Base-by-base conservation (phyloP, 306 rosid species). In the Quercus gilva region DNA sequence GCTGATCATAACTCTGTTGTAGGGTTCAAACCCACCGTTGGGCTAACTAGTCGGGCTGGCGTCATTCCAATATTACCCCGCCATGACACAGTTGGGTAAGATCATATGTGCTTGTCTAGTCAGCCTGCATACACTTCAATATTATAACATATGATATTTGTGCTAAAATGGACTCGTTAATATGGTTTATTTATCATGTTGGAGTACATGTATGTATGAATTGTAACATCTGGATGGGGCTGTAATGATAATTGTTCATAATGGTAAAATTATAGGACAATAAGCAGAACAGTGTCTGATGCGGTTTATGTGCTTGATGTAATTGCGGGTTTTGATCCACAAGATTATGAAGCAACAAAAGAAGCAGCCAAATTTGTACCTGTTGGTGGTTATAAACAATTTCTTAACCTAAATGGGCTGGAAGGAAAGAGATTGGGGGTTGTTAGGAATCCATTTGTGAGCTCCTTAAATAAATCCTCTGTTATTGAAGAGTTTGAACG, bases 281-380 rank as follows among this genome's bases (percentile, higher is more conserved):
- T 93, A 70, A 70, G 93, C 63, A 91, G 94, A 77, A 90, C 91
- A 55, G 95, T 91, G 28, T 86, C 95, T 2, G 98, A 94, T 81
- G 94, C 92, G 21, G 92, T 89, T 63, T 82, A 82, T 74, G 92
- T 91, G 77, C 92, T 91, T 60, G 95, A 91, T 55, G 89, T 76
- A 13, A 94, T 89, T 71, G 92, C 65, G 68, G 98, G 97, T 55
- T 82, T 83, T 71, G 94, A 91, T 49, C 86, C 84, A 14, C 79
- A 75, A 77, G 93, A 90, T 77, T 84, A 5, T n/a, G 88, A 83
- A 31, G 91, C 92, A 58, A 91, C 93, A 64, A 63, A 41, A 49
- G 76, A 77, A 71, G 87, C 91, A 12, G 71, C 87, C 1, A 74
- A 79, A 67, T 89, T 83, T 76, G 86, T 86, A 61, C 94, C 97